Percentiles rank a stretch among this genome's conserved stretches.
phyloP scores from a whole-genome alignment of 805 yeast species.

The Diddensiella santjacobensis region DNA sequence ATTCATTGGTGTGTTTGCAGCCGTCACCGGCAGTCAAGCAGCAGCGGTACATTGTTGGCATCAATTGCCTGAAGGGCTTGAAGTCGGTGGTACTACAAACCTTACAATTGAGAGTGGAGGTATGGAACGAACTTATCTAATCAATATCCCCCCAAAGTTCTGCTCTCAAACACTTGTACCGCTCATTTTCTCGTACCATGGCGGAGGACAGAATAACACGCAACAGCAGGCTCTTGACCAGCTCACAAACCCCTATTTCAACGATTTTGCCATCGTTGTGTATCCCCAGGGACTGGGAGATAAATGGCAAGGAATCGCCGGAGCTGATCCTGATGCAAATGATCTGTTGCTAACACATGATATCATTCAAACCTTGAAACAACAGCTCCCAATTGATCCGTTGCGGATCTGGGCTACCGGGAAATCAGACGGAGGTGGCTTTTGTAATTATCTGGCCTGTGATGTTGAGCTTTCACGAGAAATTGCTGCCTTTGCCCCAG shows the following conservation, averaged over 20 bases:
- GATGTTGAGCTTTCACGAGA: background rate
- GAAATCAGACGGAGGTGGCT: slow-evolving; percentile 7
- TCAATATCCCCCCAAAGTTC: background rate
- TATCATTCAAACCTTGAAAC: background rate
- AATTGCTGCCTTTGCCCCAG: slow-evolving; percentile 7
- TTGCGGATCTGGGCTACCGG: slow-evolving; percentile 6
- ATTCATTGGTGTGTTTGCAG: no score
- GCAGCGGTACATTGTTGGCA: background rate
- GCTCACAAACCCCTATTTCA: slow-evolving; percentile 2
- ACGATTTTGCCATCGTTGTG: slow-evolving; percentile 7
- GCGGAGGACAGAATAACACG: slow-evolving; percentile 2
- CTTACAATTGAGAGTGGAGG: background rate
- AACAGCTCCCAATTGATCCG: background rate
- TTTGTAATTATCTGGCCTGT: background rate
- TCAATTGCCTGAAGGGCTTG: background rate
- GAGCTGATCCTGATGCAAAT: slow-evolving; percentile 3
- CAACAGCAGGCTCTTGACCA: slow-evolving; percentile 2
- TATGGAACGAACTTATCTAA: background rate
- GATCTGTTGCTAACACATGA: slow-evolving; percentile 5
- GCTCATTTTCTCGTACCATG: slow-evolving; percentile 5
- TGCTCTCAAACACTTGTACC: background rate
- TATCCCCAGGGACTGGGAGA: slow-evolving; percentile 7
- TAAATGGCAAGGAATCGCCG: slow-evolving; percentile 3
- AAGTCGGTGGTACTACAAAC: background rate
- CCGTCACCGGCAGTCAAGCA: background rate